Evolutionary conservation across 139 green algal genomes (phyloP), one percentile per base, ranked within the genome.

Genomic region (Haematococcus lacustris): DNA sequence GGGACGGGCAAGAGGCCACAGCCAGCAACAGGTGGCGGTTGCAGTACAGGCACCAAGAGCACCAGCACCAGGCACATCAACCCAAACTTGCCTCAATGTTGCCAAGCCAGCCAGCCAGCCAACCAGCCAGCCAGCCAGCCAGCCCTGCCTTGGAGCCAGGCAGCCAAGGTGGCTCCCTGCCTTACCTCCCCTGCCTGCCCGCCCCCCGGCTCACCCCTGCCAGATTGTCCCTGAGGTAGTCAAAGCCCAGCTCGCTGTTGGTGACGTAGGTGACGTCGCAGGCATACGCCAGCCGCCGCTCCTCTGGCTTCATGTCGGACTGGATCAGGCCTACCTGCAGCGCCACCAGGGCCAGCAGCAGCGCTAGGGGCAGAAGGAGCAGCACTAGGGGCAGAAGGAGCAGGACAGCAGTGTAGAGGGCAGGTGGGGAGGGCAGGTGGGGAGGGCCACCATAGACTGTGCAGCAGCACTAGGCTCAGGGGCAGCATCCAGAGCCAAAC

Each of bases 181-280:
- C n/a, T n/a, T 57, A 57, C 17, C 47, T n/a, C 17, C 47, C 47
- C 47, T n/a, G 47, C 47, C 17, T 21, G 47, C 47, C 17, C 21
- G 47, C 17, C 47, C 21, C 17, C 47, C 21, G 47, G 47, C 47
- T 23, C 69, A 74, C 51, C 37, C 39, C 66, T 26, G 66, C 70
- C 34, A 99, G 84, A 86, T 98, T 99, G 81, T 99, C 95, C 0
- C 94, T 75, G 50, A 99, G 85, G 86, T 96, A 99, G 87, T 99
- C 95, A 78, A 99, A 99, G 41, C 95, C 95, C 39, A 99, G 89
- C 87, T 99, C 94, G 40, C 71, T 88, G 87, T 98, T 98, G 70
- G 95, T 99, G 23, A 99, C 93, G 68, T 99, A 99, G 0, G 94
- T 98, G 37, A 99, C 83, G 79, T 98, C 95, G 33, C 77, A 83